Conservation (phyloP, 1,284 basidiomycete genomes). For the Tilletia setariae region DNA sequence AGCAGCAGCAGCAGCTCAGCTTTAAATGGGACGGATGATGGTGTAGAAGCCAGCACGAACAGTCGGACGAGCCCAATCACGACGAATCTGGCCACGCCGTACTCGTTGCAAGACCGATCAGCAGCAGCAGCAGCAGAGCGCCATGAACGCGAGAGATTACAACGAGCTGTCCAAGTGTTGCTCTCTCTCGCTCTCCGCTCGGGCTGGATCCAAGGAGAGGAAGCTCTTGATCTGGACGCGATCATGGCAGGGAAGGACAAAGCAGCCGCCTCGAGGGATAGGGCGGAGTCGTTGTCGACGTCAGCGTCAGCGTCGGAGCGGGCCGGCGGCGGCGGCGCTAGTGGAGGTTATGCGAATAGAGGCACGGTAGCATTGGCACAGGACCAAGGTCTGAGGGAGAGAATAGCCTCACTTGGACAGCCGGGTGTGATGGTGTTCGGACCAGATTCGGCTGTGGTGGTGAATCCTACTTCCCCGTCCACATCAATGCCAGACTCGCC, state of each 20-base stretch:
- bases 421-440: too few relatives aligned
- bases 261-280: neutral
- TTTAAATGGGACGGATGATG: too few relatives aligned
- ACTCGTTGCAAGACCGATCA: neutral
- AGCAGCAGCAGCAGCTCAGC: too few relatives aligned
- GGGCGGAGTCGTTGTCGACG: neutral
- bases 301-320: neutral
- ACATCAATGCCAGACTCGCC: too few relatives aligned
- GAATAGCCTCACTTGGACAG: constrained; percentile 4
- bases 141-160: constrained; percentile 31
- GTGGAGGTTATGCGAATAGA: neutral
- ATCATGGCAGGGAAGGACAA: constrained; percentile 24
- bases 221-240: constrained; percentile 34
- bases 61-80: neutral
- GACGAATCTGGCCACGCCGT: neutral
- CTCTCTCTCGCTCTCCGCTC: constrained; percentile 35
- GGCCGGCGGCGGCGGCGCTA: neutral
- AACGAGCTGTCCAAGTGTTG: constrained; percentile 38
- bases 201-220: constrained; percentile 38
- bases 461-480: neutral
- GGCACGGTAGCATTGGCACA: neutral
- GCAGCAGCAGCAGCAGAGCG: neutral
- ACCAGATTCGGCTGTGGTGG: too few relatives aligned
- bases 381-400: neutral
- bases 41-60: too few relatives aligned